Evolutionary conservation across 306 rosid genomes (phyloP), one percentile per base, ranked within the genome.

Genomic region (Lablab purpureus): DNA sequence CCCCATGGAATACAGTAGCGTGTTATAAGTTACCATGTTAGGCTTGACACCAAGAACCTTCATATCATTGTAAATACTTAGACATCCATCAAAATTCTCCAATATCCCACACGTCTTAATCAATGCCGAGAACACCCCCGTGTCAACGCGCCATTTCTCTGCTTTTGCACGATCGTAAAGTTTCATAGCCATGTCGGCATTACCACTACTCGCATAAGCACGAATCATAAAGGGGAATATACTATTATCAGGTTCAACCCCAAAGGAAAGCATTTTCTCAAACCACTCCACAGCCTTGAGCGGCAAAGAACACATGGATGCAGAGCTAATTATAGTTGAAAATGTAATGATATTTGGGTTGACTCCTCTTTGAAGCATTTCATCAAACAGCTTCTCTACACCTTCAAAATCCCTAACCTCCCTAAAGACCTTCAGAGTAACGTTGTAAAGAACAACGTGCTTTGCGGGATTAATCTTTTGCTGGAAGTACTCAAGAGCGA

Each of bases 61-160:
- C 98, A 94, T 94, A 83, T 94, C 98, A 85, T 88, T 92, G 70
- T 88, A 92, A 34, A 94, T 94, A 86, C 83, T 89, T 67, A 94
- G 87, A 84, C 98, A 94, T 43, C 92, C 93, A 81, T 90, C 97
- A 75, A 64, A 92, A 60, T 90, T 92, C 56, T 91, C 92, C 11
- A 85, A 75, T 40, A 78, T 75, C 43, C 97, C 97, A 55, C 87
- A 84, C 82, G 92, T 88, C 87, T 86, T 94, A 76, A 94, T 92
- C 87, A 94, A 83, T 0, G 93, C 85, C 0, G 92, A 87, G 80
- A 94, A 92, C 21, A 92, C 81, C 13, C 83, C 83, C 0, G 88
- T 80, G 54, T 87, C 89, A 50, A 94, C 45, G 15, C 84, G 83
- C 98, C 97, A 90, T 13, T 92, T 92, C 85, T 87, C 90, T 0